Base-by-base conservation (phyloP, 768 basidiomycete genomes). In the Boletellus ananiceps region DNA sequence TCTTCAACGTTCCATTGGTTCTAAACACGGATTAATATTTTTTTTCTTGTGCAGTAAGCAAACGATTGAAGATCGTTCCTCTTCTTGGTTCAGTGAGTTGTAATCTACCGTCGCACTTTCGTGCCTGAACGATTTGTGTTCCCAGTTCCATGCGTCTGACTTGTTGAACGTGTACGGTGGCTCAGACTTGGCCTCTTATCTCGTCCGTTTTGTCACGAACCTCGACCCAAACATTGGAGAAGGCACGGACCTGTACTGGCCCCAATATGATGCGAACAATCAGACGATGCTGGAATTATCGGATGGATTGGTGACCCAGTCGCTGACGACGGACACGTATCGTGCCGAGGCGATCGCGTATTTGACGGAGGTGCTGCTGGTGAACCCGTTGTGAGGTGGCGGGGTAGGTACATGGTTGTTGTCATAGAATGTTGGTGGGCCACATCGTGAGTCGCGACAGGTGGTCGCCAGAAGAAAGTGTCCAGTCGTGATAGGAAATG, bases 271-370 rank as follows among this genome's bases (percentile, higher is more conserved):
- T 21, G 23, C 64, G 0, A 50, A 38, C 0, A 56, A 64, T 13
- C 70, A 72, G 12, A 62, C 66, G 38, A 59, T 76, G 46, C 58
- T 75, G 44, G 75, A 71, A 0, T 73, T 78, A 52, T 53, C 66
- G 27, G 74, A 73, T 39, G 70, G 68, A 2, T 46, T 63, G 6
- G 52, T 65, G 25, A 56, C 67, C 3, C 64, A 70, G 45, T 57
- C 44, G 0, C 62, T 78, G 34, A 71, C 70, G 5, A 59, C 68
- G 40, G 76, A 81, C 52, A 78, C 71, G 9, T 78, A 66, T 61
- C 67, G 78, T 38, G 49, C 56, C 21, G 68, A 68, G 2, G 71
- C 63, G 34, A 75, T 78, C 37, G 48, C 60, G 16, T 70, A 60
- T 44, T 35, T 75, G 46, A 71, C 13, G 8, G 37, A 49, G 1